Evolutionary conservation across 2,329 filamentous ascomycete species (phyloP).

Genomic region (Lachnellula willkommii): DNA sequence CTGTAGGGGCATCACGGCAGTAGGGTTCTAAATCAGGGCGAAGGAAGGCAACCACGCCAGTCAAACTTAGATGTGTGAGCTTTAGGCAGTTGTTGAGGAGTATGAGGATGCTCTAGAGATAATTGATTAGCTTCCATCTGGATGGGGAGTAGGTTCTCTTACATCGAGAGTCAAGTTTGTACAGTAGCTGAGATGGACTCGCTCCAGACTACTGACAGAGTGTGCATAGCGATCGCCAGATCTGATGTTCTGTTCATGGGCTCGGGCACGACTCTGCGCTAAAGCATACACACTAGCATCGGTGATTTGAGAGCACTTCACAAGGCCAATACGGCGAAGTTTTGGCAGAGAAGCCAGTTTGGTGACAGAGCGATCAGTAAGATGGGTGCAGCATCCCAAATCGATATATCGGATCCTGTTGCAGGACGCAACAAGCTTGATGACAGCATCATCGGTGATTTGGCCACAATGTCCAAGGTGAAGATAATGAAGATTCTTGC

Average conservation of each 20-base stretch:
- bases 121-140: constrained; percentile 28
- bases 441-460: constrained; percentile 85
- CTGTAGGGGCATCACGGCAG: constrained; percentile 76
- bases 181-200: constrained; percentile 96
- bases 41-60: constrained; percentile 86
- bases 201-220: constrained; percentile 55
- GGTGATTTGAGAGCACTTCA: constrained; percentile 89
- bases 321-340: constrained; percentile 86
- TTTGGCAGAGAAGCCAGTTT: constrained; percentile 85
- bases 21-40: constrained; percentile 77
- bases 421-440: constrained; percentile 75
- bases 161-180: constrained; percentile 76
- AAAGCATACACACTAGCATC: constrained; percentile 83
- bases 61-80: constrained; percentile 89
- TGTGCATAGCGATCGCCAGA: background rate
- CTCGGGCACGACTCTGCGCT: constrained; percentile 51
- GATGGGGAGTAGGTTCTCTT: constrained; percentile 31
- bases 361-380: constrained; percentile 83
- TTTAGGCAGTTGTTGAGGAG: constrained; percentile 87
- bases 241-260: constrained; percentile 35
- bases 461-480: constrained; percentile 90
- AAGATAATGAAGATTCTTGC: constrained; percentile 95
- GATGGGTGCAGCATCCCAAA: constrained; percentile 82
- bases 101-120: constrained; percentile 72
- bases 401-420: constrained; percentile 97